phyloP scores from a whole-genome alignment of 352 stramenopile genomes.

The Phytophthora sojae region DNA sequence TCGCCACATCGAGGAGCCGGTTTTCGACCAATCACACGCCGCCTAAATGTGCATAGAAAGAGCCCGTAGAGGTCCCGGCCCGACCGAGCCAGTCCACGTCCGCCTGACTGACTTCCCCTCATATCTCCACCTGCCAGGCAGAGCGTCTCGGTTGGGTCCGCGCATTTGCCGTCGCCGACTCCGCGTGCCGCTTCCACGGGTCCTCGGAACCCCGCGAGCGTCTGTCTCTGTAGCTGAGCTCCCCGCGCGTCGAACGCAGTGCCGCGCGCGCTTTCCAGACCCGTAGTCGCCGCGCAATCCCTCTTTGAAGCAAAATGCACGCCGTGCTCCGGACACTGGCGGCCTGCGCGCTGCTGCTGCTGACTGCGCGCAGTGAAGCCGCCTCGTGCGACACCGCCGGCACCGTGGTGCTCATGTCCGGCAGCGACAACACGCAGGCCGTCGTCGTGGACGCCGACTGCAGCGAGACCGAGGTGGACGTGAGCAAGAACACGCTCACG shows the following conservation, averaged over 20 bases:
- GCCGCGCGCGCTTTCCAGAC: not conserved
- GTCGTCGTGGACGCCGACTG: constrained; percentile 51
- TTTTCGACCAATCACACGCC: constrained; percentile 10
- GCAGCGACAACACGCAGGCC: constrained; percentile 34
- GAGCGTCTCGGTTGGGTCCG: constrained; percentile 1
- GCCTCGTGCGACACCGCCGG: constrained; percentile 43
- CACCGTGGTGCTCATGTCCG: constrained; percentile 50
- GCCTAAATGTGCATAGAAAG: not conserved
- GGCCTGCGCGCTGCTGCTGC: constrained; percentile 11
- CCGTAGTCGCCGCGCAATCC: not conserved
- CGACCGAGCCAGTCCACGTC: constrained; percentile 29
- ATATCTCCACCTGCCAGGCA: constrained; percentile 20
- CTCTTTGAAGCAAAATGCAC: constrained; percentile 3
- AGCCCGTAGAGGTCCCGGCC: constrained; percentile 15
- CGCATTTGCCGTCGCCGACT: constrained; percentile 4
- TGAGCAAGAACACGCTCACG: constrained; percentile 45
- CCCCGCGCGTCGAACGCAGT: constrained; percentile 13
- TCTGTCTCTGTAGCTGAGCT: constrained; percentile 18
- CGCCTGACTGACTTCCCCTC: constrained; percentile 30
- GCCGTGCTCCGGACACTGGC: constrained; percentile 1
- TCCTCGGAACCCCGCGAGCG: constrained; percentile 9
- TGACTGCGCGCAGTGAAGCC: constrained; percentile 16
- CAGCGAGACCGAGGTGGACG: constrained; percentile 35
- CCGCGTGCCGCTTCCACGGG: constrained; percentile 13
- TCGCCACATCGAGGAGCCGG: not conserved